A percentile compares a stretch with the other conserved stretches of the same genome.
phyloP scores from a whole-genome alignment of 345 rosid species.

The Clausena lansium region DNA sequence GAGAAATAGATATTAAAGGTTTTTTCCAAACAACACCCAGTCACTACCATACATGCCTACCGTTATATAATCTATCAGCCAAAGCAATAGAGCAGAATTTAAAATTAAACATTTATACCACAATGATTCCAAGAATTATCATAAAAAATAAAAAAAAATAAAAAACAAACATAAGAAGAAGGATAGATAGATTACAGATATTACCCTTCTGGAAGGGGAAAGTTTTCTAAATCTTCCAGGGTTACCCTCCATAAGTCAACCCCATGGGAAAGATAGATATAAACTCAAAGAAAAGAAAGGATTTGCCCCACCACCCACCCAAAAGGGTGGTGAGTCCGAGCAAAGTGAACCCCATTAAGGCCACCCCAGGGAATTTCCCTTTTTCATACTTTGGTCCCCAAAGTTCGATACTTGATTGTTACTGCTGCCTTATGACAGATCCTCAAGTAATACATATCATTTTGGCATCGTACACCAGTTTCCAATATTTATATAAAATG shows the following conservation, averaged over 20 bases:
- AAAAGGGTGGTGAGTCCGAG: neutral
- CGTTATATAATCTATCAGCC: neutral
- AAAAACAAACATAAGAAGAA: neutral
- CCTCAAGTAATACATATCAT: neutral
- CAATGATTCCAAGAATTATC: neutral
- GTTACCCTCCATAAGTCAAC: neutral
- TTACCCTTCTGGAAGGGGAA: neutral
- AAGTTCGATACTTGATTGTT: neutral
- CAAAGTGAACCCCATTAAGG: neutral
- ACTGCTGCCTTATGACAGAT: neutral
- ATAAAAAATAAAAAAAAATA: neutral
- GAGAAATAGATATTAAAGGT: neutral
- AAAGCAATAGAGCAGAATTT: neutral
- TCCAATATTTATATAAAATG: too few relatives aligned
- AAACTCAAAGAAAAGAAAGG: neutral
- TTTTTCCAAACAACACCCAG: neutral
- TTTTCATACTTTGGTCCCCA: neutral
- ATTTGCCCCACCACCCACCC: neutral
- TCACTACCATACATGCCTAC: neutral
- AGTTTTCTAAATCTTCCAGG: neutral
- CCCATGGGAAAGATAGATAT: neutral
- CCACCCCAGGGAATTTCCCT: neutral
- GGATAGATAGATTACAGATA: neutral
- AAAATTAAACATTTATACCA: neutral
- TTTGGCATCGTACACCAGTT: neutral